Evolutionary conservation across 768 basidiomycete species (phyloP).

Genomic region (Podaxis sp.): DNA sequence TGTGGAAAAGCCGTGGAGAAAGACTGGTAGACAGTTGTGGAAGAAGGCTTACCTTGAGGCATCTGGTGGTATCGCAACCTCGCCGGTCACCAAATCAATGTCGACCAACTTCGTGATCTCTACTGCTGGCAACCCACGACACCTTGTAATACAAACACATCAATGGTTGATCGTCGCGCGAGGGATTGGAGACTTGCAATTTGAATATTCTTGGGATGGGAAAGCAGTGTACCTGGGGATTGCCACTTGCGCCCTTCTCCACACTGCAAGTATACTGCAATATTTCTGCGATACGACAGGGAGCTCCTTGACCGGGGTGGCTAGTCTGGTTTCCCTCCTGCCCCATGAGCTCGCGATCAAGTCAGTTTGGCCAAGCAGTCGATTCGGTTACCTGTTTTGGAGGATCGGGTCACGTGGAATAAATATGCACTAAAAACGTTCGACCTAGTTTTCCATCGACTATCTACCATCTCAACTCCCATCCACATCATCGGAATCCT

Average conservation of each 20-base stretch:
- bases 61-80: conserved; percentile 48
- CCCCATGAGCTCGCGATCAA: background rate
- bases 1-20: background rate
- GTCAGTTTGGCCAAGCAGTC: background rate
- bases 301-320: conserved; percentile 16
- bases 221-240: conserved; percentile 53
- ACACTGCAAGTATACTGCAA: conserved; percentile 66
- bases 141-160: conserved; percentile 41
- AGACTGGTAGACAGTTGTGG: background rate
- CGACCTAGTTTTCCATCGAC: conserved; percentile 26
- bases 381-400: background rate
- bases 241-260: conserved; percentile 28
- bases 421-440: conserved; percentile 35
- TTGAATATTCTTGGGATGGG: conserved; percentile 76
- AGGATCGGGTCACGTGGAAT: conserved; percentile 27
- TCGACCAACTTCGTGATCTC: conserved; percentile 65
- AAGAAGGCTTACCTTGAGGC: conserved; percentile 10
- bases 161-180: conserved; percentile 6
- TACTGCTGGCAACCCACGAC: conserved; percentile 60
- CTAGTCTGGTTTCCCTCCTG: background rate
- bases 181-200: conserved; percentile 45
- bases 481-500: conserved; percentile 25
- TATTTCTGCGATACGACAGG: conserved; percentile 69
- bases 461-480: conserved; percentile 20
- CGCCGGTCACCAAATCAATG: conserved; percentile 46